phyloP scores from a whole-genome alignment of 2,329 filamentous ascomycete genomes.

The Gaeumannomyces tritici region DNA sequence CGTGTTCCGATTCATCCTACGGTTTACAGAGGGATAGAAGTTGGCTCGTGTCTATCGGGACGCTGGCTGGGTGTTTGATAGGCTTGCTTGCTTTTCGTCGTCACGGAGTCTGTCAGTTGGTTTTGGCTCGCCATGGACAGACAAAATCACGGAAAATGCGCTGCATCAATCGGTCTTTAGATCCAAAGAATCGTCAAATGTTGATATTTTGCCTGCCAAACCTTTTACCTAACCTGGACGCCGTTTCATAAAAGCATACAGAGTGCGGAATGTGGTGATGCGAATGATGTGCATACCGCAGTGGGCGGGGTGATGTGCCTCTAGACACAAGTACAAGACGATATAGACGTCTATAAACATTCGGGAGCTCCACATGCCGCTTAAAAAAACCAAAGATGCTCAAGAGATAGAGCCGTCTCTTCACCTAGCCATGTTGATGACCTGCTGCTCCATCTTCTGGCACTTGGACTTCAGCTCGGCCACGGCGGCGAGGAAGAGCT shows the following conservation, averaged over 20 bases:
- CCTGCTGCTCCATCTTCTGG: slow-evolving; percentile 58
- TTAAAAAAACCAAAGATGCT: slow-evolving; percentile 3
- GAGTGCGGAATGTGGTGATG: not conserved
- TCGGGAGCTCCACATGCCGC: not conserved
- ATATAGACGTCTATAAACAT: not conserved
- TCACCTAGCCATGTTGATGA: slow-evolving; percentile 53
- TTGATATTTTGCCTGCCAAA: not conserved
- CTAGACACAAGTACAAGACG: not conserved
- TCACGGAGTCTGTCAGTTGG: not conserved
- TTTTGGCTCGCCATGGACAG: too few relatives aligned
- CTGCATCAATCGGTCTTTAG: too few relatives aligned
- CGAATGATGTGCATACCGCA: not conserved
- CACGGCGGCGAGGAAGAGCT: slow-evolving; percentile 84
- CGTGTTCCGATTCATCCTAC: slow-evolving; percentile 48
- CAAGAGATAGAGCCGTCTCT: slow-evolving; percentile 8
- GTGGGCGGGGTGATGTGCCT: not conserved
- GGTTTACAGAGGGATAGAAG: slow-evolving; percentile 26
- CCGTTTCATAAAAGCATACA: not conserved
- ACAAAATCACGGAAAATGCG: too few relatives aligned
- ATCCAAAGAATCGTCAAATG: too few relatives aligned
- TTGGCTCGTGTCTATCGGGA: not conserved
- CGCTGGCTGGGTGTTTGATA: not conserved
- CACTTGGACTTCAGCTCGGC: slow-evolving; percentile 82
- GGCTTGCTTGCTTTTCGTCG: not conserved
- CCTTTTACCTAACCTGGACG: not conserved